A percentile compares a stretch with the other conserved stretches of the same genome.
Conservation (phyloP, 768 basidiomycete species). For the Phanerochaete carnosa region DNA sequence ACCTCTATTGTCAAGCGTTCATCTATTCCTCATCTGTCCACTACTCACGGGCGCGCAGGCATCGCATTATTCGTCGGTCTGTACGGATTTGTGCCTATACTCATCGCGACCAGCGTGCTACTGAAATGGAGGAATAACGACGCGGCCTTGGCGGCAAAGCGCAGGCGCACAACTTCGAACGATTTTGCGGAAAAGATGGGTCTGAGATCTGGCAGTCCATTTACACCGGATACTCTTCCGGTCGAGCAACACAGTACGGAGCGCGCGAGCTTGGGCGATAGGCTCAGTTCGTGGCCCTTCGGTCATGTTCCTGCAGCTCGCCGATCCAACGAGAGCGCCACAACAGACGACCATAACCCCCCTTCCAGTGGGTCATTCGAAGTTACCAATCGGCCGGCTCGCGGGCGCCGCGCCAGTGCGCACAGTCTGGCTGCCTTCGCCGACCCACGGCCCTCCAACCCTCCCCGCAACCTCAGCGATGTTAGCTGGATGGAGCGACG, state of each 20-base stretch:
- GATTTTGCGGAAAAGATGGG: conserved; percentile 39
- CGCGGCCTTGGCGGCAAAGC: conserved; percentile 1
- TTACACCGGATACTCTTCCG: conserved; percentile 25
- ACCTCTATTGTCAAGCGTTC: conserved; percentile 30
- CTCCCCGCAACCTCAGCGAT: conserved; percentile 60
- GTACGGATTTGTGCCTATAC: conserved; percentile 49
- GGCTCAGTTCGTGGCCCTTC: conserved; percentile 29
- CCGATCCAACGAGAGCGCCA: conserved; percentile 37
- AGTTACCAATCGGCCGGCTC: conserved; percentile 48
- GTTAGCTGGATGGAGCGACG: conserved; percentile 78
- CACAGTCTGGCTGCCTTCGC: conserved; percentile 37
- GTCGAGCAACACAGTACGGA: conserved; percentile 26
- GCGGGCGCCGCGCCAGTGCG: conserved; percentile 48
- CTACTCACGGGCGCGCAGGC: conserved; percentile 63
- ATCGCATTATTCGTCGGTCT: conserved; percentile 61
- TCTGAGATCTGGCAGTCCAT: conserved; percentile 8
- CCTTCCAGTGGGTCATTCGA: conserved; percentile 42
- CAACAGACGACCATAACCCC: conserved; percentile 16
- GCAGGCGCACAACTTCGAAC: conserved; percentile 34
- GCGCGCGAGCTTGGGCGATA: conserved; percentile 30
- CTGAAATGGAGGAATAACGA: conserved; percentile 12
- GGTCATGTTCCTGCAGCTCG: conserved; percentile 31
- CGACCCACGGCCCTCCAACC: conserved; percentile 40
- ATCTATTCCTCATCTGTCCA: conserved; percentile 39
- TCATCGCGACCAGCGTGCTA: conserved; percentile 29